Conservation (phyloP, 2,329 filamentous ascomycete species). For the Scytalidium sp. region DNA sequence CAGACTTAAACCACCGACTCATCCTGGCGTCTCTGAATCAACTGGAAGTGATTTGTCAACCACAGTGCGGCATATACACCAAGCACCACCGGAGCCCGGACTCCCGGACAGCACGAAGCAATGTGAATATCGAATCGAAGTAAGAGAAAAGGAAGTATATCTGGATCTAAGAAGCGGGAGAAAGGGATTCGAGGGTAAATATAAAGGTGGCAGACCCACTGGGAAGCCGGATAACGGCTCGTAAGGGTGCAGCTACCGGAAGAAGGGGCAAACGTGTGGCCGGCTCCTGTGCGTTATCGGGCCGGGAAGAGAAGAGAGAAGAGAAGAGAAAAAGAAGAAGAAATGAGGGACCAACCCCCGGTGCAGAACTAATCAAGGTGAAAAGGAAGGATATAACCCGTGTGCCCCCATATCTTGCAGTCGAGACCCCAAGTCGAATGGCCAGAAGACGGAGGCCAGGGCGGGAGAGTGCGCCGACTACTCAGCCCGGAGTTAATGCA, state of each 20-base stretch:
- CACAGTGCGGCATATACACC: neutral
- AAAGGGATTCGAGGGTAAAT: neutral
- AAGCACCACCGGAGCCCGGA: neutral
- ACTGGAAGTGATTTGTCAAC: neutral
- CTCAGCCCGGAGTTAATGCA: neutral
- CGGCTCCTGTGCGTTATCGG: neutral
- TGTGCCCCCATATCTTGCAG: neutral
- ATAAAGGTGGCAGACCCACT: neutral
- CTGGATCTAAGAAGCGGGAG: neutral
- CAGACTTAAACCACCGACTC: conserved; percentile 27
- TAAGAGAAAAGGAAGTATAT: too few species aligned
- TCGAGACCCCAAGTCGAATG: neutral
- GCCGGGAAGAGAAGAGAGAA: neutral
- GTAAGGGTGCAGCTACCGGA: neutral
- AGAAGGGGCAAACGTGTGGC: neutral
- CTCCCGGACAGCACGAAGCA: neutral
- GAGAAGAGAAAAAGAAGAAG: neutral
- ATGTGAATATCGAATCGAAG: neutral
- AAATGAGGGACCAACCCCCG: too few species aligned
- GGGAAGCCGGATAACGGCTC: neutral
- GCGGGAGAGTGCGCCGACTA: neutral
- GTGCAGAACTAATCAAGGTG: neutral
- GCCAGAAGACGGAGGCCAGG: neutral
- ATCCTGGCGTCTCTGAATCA: conserved; percentile 13
- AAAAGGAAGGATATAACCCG: neutral